A percentile compares a stretch with the other conserved stretches of the same genome.
These are phyloP conservation scores for Glycine tomentella DNA, from an alignment of 306 rosid genomes.

Conservation along the genomic window DNA sequence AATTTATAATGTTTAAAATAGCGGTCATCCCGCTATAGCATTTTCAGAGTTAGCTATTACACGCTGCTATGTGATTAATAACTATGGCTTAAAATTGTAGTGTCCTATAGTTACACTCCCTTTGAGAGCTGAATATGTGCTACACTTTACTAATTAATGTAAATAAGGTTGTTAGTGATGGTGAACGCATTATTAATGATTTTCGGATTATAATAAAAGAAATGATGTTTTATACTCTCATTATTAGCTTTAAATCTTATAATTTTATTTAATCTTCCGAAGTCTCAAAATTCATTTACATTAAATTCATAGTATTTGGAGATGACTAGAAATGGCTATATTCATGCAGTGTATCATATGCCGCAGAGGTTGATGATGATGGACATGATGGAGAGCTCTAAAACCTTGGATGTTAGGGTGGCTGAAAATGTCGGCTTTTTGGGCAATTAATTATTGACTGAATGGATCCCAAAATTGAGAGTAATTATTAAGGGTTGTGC, in stretches of 20 bases:
- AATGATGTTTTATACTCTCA: neutral
- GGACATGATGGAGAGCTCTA: slow-evolving; percentile 69
- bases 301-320: neutral
- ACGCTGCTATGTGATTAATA: too few species aligned
- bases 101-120: neutral
- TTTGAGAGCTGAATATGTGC: neutral
- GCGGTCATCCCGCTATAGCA: too few species aligned
- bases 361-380: slow-evolving; percentile 42
- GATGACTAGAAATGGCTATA: slow-evolving; percentile 28
- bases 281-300: neutral
- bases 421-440: slow-evolving; percentile 30
- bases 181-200: neutral
- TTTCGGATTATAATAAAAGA: neutral
- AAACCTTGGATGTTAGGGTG: slow-evolving; percentile 36
- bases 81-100: too few species aligned
- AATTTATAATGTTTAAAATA: too few species aligned
- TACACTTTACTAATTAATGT: neutral
- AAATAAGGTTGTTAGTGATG: neutral
- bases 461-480: slow-evolving; percentile 33
- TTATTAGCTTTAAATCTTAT: neutral
- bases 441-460: slow-evolving; percentile 2
- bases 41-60: too few species aligned
- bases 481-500: slow-evolving; percentile 4
- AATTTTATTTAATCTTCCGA: neutral
- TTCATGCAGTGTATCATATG: slow-evolving; percentile 56